Conservation (phyloP, 768 basidiomycete genomes). For the Serendipita indica region DNA sequence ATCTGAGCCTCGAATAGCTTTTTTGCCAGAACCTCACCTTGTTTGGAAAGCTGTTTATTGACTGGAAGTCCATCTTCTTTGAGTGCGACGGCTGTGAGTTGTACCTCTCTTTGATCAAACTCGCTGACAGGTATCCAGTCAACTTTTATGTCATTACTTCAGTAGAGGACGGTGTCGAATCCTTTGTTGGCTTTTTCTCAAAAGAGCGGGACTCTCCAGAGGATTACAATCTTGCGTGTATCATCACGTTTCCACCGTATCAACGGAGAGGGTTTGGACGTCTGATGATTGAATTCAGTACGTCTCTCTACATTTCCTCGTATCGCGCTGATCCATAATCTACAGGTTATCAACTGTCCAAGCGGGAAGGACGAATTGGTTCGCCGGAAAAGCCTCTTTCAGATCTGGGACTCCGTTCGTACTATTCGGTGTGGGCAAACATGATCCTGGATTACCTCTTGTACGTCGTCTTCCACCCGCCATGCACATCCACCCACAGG, state of each 20-base stretch:
- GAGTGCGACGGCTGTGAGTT: constrained; percentile 70
- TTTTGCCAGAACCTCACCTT: constrained; percentile 93
- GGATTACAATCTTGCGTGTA: constrained; percentile 94
- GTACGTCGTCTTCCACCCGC: not conserved
- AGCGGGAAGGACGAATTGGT: constrained; percentile 61
- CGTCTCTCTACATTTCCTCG: constrained; percentile 20
- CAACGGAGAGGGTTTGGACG: constrained; percentile 84
- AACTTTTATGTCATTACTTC: constrained; percentile 89
- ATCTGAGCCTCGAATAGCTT: constrained; percentile 34
- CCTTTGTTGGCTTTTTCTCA: constrained; percentile 59
- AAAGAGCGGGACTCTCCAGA: constrained; percentile 96
- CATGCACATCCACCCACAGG: not conserved
- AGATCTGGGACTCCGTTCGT: constrained; percentile 80
- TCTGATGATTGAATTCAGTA: constrained; percentile 97
- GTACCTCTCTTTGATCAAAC: not conserved
- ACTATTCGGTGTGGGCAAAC: constrained; percentile 26
- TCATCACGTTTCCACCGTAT: constrained; percentile 86
- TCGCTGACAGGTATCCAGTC: constrained; percentile 32
- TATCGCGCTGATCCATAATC: not conserved
- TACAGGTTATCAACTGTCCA: constrained; percentile 83
- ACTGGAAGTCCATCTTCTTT: constrained; percentile 90
- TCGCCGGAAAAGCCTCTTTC: constrained; percentile 93
- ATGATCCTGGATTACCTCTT: constrained; percentile 3
- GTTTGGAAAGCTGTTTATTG: constrained; percentile 98
- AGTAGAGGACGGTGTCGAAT: constrained; percentile 27